Evolutionary conservation across 139 green algal genomes (phyloP).

Genomic region (Chlorella sp.): DNA sequence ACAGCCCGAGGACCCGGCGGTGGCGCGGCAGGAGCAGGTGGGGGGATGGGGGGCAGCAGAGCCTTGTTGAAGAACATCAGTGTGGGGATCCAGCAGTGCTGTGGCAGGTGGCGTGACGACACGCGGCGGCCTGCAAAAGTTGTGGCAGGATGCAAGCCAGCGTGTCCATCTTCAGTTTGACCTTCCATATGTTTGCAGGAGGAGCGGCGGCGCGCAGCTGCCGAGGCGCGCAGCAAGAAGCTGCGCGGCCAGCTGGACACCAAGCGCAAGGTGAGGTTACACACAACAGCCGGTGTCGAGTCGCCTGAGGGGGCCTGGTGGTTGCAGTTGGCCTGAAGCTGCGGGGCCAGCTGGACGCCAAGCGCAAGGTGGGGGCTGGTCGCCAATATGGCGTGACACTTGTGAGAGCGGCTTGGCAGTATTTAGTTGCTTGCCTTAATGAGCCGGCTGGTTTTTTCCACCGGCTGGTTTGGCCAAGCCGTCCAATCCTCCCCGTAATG

Average conservation of each 20-base stretch:
- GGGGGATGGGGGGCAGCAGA: too few species aligned
- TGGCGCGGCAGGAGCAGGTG: too few species aligned
- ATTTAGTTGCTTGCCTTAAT: background rate
- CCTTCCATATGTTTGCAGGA: too few species aligned
- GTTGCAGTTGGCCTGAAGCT: background rate
- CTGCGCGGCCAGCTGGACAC: constrained; percentile 25
- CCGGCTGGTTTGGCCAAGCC: too few species aligned
- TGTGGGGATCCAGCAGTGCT: background rate
- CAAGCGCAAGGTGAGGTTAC: constrained; percentile 15
- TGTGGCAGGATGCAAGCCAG: too few species aligned
- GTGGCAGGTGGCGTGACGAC: too few species aligned
- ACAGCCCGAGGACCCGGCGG: too few species aligned
- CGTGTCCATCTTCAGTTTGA: too few species aligned
- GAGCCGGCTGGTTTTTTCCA: background rate
- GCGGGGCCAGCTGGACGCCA: too few species aligned
- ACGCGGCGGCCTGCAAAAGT: too few species aligned
- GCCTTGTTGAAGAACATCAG: too few species aligned
- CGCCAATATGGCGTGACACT: background rate
- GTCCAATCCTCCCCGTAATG: too few species aligned
- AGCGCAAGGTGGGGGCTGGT: background rate
- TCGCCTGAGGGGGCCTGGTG: background rate
- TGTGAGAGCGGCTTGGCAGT: background rate
- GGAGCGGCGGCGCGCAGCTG: constrained; percentile 56
- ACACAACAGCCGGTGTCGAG: background rate
- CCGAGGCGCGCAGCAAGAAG: constrained; percentile 72